phyloP scores from a whole-genome alignment of 1,284 basidiomycete species.

The Fomitopsis pinicola region DNA sequence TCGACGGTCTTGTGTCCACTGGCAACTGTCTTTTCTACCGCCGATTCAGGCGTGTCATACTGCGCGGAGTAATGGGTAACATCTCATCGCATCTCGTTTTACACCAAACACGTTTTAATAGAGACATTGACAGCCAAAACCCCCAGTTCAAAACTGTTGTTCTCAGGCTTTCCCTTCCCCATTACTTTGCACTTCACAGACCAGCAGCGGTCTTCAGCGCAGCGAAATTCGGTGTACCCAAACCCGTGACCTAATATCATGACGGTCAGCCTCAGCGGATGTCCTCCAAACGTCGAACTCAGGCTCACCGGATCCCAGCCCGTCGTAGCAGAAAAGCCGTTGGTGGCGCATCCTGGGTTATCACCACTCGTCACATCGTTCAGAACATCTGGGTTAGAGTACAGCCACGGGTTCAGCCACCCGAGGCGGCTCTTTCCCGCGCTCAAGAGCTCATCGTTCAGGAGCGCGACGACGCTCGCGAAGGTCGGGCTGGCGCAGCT shows the following conservation, averaged over 20 bases:
- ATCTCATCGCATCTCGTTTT: no score
- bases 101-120: background rate
- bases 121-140: no score
- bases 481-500: constrained; percentile 48
- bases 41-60: no score
- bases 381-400: constrained; percentile 14
- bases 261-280: background rate
- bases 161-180: background rate
- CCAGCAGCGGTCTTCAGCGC: constrained; percentile 5
- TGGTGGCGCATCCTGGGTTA: constrained; percentile 28
- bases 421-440: constrained; percentile 40
- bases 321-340: constrained; percentile 29
- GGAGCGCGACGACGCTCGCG: constrained; percentile 45
- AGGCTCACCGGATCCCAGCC: constrained; percentile 32
- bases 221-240: constrained; percentile 24
- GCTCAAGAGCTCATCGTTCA: constrained; percentile 48
- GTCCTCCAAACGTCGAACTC: background rate
- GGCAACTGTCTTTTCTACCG: no score
- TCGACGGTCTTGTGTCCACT: no score
- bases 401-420: constrained; percentile 47
- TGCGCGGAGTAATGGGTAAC: no score
- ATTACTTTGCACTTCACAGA: background rate
- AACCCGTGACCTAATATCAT: constrained; percentile 15
- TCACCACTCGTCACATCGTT: constrained; percentile 20
- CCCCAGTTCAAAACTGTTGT: background rate